Conservation (phyloP, 768 basidiomycete species). For the Serendipita sp. region DNA sequence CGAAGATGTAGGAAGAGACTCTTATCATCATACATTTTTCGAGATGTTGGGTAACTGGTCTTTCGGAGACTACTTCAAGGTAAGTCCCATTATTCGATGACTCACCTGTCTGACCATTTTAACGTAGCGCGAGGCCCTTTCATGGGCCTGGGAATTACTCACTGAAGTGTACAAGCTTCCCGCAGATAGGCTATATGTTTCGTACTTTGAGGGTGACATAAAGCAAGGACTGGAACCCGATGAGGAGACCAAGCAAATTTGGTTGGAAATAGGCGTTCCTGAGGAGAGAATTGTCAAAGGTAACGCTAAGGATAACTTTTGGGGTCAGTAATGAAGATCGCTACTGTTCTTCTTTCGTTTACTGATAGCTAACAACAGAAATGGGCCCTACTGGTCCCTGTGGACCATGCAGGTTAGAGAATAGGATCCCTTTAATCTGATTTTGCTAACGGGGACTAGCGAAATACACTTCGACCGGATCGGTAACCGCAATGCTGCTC, state of each 20-base stretch:
- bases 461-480: constrained; percentile 97
- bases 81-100: constrained; percentile 13
- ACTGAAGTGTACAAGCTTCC: constrained; percentile 79
- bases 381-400: constrained; percentile 99
- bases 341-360: background rate
- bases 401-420: constrained; percentile 72
- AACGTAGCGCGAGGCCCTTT: constrained; percentile 74
- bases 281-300: constrained; percentile 88
- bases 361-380: constrained; percentile 32
- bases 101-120: constrained; percentile 8
- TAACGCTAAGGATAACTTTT: constrained; percentile 95
- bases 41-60: constrained; percentile 99
- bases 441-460: constrained; percentile 22
- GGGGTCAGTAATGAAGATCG: constrained; percentile 45
- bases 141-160: constrained; percentile 86
- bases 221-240: constrained; percentile 75
- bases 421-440: background rate
- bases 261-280: constrained; percentile 75
- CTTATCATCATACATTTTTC: constrained; percentile 95
- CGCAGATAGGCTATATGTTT: constrained; percentile 84
- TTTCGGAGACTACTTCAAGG: constrained; percentile 99
- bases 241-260: constrained; percentile 69
- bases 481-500: constrained; percentile 88
- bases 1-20: constrained; percentile 97
- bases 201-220: constrained; percentile 93